Evolutionary conservation across 495 filamentous ascomycete genomes (phyloP).

Genomic region (Aspergillus campestris): DNA sequence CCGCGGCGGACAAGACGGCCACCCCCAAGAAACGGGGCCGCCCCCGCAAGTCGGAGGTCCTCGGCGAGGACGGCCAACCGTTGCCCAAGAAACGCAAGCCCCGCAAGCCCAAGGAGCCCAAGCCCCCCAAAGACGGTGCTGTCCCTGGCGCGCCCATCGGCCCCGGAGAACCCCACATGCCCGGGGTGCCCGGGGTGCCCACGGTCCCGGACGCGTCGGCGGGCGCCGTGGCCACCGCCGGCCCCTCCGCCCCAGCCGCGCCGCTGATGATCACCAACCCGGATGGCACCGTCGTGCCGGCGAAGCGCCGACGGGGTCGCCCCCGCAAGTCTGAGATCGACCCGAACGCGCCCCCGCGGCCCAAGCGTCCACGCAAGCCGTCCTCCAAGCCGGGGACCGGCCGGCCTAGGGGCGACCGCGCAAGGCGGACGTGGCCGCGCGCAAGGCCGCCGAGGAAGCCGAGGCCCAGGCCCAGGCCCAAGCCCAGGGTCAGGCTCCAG

Average conservation of each 20-base stretch:
- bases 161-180: background rate
- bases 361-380: conserved; percentile 17
- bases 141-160: no score
- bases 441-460: conserved; percentile 6
- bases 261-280: conserved; percentile 19
- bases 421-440: conserved; percentile 30
- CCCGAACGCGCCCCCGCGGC: conserved; percentile 20
- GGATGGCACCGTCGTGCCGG: conserved; percentile 25
- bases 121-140: background rate
- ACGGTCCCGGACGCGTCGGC: background rate
- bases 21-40: conserved; percentile 14
- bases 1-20: background rate
- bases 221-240: conserved; percentile 1
- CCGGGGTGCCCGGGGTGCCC: background rate
- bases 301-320: conserved; percentile 32
- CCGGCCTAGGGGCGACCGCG: conserved; percentile 33
- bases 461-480: conserved; percentile 1
- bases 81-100: conserved; percentile 1
- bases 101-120: conserved; percentile 8
- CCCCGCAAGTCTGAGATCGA: conserved; percentile 31
- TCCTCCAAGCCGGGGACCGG: conserved; percentile 19
- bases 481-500: background rate
- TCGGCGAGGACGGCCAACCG: conserved; percentile 7
- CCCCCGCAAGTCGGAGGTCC: conserved; percentile 11
- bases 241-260: conserved; percentile 8